phyloP scores from a whole-genome alignment of 176 grass and related monocot genomes.

The Musa beccarii region DNA sequence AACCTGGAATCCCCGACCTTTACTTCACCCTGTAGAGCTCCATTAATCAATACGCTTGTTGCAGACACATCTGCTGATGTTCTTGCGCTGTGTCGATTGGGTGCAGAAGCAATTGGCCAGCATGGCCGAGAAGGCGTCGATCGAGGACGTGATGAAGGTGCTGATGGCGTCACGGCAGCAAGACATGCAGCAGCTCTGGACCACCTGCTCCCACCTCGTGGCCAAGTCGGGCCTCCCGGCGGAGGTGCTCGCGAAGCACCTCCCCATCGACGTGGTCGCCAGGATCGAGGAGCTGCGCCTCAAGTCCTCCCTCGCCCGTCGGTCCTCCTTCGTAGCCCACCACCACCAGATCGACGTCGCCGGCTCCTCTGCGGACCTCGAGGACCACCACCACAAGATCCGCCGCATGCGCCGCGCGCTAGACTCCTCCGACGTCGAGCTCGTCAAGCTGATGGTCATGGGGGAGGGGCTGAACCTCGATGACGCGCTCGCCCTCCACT shows the following conservation, averaged over 20 bases:
- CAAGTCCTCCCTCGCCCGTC: conserved; percentile 70
- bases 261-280: conserved; percentile 74
- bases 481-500: conserved; percentile 93
- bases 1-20: conserved; percentile 1
- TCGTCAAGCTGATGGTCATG: conserved; percentile 99
- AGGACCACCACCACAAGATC: conserved; percentile 88
- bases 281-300: conserved; percentile 94
- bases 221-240: conserved; percentile 85
- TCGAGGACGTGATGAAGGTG: conserved; percentile 99
- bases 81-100: background rate
- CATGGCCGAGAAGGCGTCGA: conserved; percentile 98
- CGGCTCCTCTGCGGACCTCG: conserved; percentile 29
- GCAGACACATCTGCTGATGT: background rate
- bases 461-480: conserved; percentile 95
- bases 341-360: conserved; percentile 35
- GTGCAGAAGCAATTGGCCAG: conserved; percentile 86
- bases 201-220: conserved; percentile 89
- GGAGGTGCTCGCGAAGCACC: conserved; percentile 93
- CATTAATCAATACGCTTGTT: too few species aligned
- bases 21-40: too few species aligned
- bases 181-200: conserved; percentile 92
- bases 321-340: conserved; percentile 44
- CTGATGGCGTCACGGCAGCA: conserved; percentile 87
- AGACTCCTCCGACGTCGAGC: conserved; percentile 93
- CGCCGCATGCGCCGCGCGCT: conserved; percentile 96